Conservation (phyloP, 306 rosid species). For the Ammopiptanthus mongolicus region DNA sequence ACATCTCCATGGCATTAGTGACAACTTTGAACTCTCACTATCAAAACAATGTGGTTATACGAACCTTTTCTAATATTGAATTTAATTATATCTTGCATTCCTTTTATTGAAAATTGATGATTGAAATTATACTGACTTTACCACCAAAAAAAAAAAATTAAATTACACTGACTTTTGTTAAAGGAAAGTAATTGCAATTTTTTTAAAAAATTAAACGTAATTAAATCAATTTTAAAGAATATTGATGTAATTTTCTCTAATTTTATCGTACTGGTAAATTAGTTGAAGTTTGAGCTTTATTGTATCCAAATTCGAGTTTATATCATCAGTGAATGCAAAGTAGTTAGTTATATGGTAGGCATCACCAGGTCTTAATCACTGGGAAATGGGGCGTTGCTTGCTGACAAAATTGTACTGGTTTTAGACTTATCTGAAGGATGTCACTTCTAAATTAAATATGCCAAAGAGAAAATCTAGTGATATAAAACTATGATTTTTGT, state of each 20-base stretch:
- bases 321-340: constrained; percentile 8
- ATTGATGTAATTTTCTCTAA: no score
- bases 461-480: not conserved
- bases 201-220: no score
- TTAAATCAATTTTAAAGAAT: no score
- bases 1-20: not conserved
- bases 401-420: constrained; percentile 5
- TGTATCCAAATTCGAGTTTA: constrained; percentile 2
- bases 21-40: not conserved
- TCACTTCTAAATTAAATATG: constrained; percentile 13
- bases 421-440: constrained; percentile 8
- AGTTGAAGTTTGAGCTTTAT: constrained; percentile 5
- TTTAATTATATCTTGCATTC: no score
- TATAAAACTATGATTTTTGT: not conserved
- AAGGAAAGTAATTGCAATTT: no score
- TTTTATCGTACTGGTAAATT: not conserved
- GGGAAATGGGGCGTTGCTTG: constrained; percentile 1
- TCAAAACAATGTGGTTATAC: not conserved
- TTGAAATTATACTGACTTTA: no score
- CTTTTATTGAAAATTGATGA: no score
- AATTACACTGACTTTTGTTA: no score
- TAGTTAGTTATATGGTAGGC: constrained; percentile 25
- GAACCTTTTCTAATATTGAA: no score
- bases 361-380: constrained; percentile 29
- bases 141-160: no score